Evolutionary conservation across 179 eudicot species (phyloP), one percentile per base, ranked within the genome.

Genomic region (Patellifolia procumbens): DNA sequence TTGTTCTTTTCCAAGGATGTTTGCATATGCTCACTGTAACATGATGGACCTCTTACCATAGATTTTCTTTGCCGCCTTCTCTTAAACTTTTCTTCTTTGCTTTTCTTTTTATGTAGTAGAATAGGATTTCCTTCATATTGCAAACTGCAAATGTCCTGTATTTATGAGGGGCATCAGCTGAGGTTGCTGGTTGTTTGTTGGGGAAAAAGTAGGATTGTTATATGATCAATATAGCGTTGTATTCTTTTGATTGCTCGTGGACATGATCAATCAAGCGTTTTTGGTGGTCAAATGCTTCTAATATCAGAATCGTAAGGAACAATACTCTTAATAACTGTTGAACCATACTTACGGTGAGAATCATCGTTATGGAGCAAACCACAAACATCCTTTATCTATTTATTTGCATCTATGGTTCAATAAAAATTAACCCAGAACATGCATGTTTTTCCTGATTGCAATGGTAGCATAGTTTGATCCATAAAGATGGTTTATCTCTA

Each of bases 111-210:
- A 28, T 72, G 55, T 15, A 48, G 66, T 55, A 43, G 72, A 31
- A 29, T 73, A 67, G 78, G 72, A 32, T 78, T 55, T 65, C 20
- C 43, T 65, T 39, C 68, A 64, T 55, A 53, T 22, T 78, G 72
- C 73, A 45, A 35, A 19, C 20, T 78, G 76, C 77, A 32, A 28
- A 52, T 72, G 56, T 78, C 76, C 66, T 72, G 59, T 72, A 53
- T 53, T 78, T 49, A 34, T 16, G 31, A 62, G 39, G 80, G 76
- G 31, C 81, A 63, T 72, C 56, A 51, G 71, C 67, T 22, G 20
- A 55, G 55, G 24, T 72, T 63, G 42, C 72, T 29, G 32, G 9
- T 78, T 72, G 46, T 12, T 67, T n/a, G n/a, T n/a, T n/a, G n/a
- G 55, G n/a, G 73, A 35, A 37, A 63, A 31, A 45, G 20, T 43